Conservation (phyloP, 2,329 filamentous ascomycete species). For the Iodosphaeria phyllophila region DNA sequence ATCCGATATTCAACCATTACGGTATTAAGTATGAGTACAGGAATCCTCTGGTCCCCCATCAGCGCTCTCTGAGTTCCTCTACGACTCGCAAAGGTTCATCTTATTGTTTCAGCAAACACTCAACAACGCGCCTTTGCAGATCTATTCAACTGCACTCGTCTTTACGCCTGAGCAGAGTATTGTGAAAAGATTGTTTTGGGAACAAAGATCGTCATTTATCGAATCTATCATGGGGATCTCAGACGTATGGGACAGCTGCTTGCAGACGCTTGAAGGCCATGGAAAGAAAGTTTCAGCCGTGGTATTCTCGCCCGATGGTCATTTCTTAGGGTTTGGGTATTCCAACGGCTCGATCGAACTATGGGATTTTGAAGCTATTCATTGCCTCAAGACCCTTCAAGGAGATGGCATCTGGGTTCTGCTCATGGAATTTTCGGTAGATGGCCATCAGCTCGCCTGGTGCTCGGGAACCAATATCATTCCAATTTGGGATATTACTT, state of each 20-base stretch:
- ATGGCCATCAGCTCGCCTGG: neutral
- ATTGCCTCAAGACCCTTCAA: neutral
- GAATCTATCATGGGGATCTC: slow-evolving; percentile 1
- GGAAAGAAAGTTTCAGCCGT: neutral
- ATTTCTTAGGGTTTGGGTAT: neutral
- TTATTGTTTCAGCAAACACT: neutral
- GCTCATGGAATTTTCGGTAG: slow-evolving; percentile 1
- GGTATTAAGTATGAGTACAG: no score
- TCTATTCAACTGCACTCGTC: neutral
- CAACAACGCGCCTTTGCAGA: neutral
- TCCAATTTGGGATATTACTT: neutral
- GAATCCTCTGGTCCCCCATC: no score
- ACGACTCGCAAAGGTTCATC: no score
- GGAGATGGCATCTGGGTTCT: neutral
- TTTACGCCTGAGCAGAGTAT: neutral
- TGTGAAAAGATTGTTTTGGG: neutral
- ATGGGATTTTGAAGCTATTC: neutral
- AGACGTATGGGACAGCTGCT: neutral
- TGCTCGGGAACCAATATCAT: neutral
- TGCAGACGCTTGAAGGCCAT: neutral
- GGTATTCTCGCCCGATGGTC: slow-evolving; percentile 1
- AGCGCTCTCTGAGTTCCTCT: no score
- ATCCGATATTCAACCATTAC: no score
- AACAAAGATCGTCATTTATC: neutral
- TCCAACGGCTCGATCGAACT: neutral